Percentiles rank a stretch among this genome's conserved stretches.
These are phyloP conservation scores for Botrytis deweyae DNA, from an alignment of 2,329 filamentous ascomycete species.

Conservation along the genomic window DNA sequence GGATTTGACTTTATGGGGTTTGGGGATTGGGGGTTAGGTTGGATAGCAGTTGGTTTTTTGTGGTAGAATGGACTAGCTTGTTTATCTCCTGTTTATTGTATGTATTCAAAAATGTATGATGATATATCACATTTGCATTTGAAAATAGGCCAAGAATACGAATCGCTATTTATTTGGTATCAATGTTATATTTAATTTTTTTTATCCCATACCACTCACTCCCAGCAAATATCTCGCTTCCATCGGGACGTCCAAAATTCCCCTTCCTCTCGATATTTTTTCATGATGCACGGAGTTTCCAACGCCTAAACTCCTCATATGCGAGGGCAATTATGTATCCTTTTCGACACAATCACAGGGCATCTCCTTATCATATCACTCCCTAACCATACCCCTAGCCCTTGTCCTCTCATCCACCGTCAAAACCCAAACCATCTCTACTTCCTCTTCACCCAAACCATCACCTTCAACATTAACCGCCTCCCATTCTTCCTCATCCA, in stretches of 20 bases:
- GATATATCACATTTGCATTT: background rate
- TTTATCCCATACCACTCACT: background rate
- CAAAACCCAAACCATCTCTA: constrained; percentile 69
- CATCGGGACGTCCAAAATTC: background rate
- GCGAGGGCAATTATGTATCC: background rate
- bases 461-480: constrained; percentile 54
- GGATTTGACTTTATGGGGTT: background rate
- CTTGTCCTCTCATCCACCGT: constrained; percentile 70
- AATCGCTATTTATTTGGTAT: background rate
- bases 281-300: background rate
- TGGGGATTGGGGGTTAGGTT: background rate
- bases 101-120: background rate
- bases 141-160: background rate
- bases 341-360: background rate
- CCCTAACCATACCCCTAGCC: constrained; percentile 65
- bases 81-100: background rate
- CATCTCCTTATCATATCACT: background rate
- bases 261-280: background rate
- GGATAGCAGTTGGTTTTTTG: background rate
- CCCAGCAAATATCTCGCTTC: background rate
- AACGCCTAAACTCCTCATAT: background rate
- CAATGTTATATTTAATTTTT: background rate
- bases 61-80: background rate
- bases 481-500: constrained; percentile 96
- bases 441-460: constrained; percentile 50